phyloP scores from a whole-genome alignment of 1,139 yeast genomes.

The Zygosaccharomyces sapae region DNA sequence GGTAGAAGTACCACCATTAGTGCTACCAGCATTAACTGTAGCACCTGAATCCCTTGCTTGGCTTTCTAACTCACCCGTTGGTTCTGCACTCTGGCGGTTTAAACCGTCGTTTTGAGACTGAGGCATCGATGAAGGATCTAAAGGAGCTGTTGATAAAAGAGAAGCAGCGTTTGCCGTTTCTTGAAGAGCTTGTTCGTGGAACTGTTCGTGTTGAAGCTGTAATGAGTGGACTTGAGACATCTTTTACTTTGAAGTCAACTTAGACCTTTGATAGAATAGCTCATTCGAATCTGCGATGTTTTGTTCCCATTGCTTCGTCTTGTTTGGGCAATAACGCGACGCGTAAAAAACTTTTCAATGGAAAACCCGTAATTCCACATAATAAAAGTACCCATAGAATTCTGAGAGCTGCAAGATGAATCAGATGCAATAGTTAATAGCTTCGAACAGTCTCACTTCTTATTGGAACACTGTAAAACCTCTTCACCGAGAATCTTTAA shows the following conservation, averaged over 20 bases:
- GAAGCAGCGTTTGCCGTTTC: conserved; percentile 8
- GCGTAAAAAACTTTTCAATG: conserved; percentile 1
- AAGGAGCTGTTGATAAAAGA: conserved; percentile 19
- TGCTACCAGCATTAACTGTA: conserved; percentile 5
- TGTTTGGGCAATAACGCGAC: conserved; percentile 12
- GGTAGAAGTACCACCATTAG: conserved; percentile 10
- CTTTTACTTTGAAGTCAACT: conserved; percentile 3
- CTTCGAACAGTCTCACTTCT: background rate
- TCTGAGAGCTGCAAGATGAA: background rate
- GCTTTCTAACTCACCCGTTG: conserved; percentile 7
- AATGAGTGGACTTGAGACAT: conserved; percentile 4
- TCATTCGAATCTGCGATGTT: conserved; percentile 5
- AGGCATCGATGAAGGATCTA: conserved; percentile 17
- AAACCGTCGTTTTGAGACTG: conserved; percentile 13
- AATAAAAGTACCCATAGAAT: background rate
- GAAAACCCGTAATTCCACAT: background rate
- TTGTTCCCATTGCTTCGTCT: conserved; percentile 15
- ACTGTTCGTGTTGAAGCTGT: conserved; percentile 6
- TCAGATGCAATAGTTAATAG: background rate
- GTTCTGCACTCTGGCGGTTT: conserved; percentile 5
- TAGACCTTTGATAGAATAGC: background rate
- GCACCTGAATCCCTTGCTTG: conserved; percentile 14
- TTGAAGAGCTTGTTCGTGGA: conserved; percentile 5
- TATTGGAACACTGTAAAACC: too few species aligned
- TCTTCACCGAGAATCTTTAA: too few species aligned